These are phyloP conservation scores for Penstemon newberryi DNA, from an alignment of 257 asterid genomes.

Conservation along the genomic window DNA sequence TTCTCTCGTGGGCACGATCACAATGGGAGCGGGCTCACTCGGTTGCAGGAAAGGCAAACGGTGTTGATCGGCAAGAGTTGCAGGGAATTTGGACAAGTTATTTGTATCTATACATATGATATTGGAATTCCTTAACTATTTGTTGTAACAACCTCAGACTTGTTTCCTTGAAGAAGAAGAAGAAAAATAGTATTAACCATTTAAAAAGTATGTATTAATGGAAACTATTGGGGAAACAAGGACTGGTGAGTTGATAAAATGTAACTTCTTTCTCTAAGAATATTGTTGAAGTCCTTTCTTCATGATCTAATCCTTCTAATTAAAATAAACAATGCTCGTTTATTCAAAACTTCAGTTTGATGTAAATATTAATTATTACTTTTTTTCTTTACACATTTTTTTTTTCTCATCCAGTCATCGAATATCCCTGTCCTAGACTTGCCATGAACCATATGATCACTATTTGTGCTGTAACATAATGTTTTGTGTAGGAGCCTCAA, in stretches of 20 bases:
- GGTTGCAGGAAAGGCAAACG: conserved; percentile 59
- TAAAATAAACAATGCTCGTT: background rate
- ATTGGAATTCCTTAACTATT: conserved; percentile 1
- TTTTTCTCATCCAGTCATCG: no score
- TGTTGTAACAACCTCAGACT: conserved; percentile 33
- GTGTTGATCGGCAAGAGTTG: conserved; percentile 38
- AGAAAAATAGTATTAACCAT: no score
- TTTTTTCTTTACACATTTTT: no score
- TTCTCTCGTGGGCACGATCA: conserved; percentile 58
- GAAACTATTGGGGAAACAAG: conserved; percentile 3
- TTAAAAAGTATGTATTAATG: no score
- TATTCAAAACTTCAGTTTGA: background rate
- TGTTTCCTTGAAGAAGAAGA: conserved; percentile 4
- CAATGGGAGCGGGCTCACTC: conserved; percentile 60
- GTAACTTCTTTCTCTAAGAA: conserved; percentile 19
- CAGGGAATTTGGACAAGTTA: background rate
- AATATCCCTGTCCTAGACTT: no score
- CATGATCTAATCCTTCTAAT: background rate
- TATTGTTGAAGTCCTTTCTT: background rate
- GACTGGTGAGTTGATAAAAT: conserved; percentile 38
- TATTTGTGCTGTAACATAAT: no score
- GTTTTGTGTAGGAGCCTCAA: no score
- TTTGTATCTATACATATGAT: conserved; percentile 8
- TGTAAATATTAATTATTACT: no score
- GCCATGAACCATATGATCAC: no score